Conservation (phyloP, 1,284 basidiomycete genomes). For the Ustilago crameri region DNA sequence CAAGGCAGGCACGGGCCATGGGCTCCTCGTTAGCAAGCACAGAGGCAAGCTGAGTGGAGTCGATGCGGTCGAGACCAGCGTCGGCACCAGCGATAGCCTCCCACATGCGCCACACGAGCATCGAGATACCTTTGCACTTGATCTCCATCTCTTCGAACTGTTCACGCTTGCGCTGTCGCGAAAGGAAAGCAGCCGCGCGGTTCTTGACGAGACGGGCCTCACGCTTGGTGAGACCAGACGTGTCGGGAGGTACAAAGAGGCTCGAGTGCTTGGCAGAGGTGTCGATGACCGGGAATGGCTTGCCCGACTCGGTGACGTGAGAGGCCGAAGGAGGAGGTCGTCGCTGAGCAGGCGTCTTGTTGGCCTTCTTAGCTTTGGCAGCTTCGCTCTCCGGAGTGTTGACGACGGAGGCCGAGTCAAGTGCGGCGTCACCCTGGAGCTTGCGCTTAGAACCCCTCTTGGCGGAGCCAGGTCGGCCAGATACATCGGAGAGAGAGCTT, state of each 20-base stretch:
- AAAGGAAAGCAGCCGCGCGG: constrained; percentile 87
- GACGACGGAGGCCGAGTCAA: constrained; percentile 13
- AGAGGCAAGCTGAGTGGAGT: constrained; percentile 30
- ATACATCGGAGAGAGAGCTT: constrained; percentile 30
- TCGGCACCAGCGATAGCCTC: constrained; percentile 53
- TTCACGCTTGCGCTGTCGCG: constrained; percentile 87
- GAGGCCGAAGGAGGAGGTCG: constrained; percentile 63
- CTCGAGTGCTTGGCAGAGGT: constrained; percentile 67
- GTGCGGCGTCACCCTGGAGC: constrained; percentile 12
- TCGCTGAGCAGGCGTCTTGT: constrained; percentile 26
- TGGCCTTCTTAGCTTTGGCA: constrained; percentile 23
- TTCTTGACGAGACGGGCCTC: constrained; percentile 91
- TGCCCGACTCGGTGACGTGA: constrained; percentile 64
- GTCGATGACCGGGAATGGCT: constrained; percentile 67
- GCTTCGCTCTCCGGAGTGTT: constrained; percentile 9
- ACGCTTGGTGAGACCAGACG: constrained; percentile 84
- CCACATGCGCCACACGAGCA: constrained; percentile 63
- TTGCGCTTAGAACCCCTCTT: constrained; percentile 42
- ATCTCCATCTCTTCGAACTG: constrained; percentile 89
- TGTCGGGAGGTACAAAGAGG: constrained; percentile 83
- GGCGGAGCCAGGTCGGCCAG: constrained; percentile 18
- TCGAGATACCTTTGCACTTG: constrained; percentile 72
- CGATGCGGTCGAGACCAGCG: constrained; percentile 30
- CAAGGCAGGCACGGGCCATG: constrained; percentile 46
- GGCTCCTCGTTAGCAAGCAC: constrained; percentile 48